Percentiles rank a stretch among this genome's conserved stretches.
Evolutionary conservation across 805 yeast genomes (phyloP).

Genomic region (Saturnispora quitensis): DNA sequence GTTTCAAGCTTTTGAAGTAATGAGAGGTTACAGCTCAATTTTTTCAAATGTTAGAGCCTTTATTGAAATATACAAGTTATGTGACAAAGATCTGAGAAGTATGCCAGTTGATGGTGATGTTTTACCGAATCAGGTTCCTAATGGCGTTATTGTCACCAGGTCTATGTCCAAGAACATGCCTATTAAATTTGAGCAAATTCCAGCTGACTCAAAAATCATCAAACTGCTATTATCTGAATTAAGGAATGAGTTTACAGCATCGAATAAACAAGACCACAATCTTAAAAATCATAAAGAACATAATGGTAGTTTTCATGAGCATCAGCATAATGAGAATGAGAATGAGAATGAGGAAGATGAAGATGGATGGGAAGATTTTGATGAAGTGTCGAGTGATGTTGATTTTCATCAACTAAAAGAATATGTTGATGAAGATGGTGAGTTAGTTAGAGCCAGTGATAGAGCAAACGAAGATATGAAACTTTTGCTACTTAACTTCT

Average conservation of each 20-base stretch:
- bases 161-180: constrained; percentile 69
- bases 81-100: constrained; percentile 41
- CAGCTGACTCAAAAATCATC: constrained; percentile 64
- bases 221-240: constrained; percentile 65
- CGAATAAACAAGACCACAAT: constrained; percentile 34
- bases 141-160: constrained; percentile 69
- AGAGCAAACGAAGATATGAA: constrained; percentile 25
- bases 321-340: constrained; percentile 32
- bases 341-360: constrained; percentile 40
- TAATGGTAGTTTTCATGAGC: constrained; percentile 9
- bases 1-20: constrained; percentile 72
- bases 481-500: constrained; percentile 39
- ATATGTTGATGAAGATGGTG: constrained; percentile 40
- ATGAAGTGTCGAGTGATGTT: constrained; percentile 48
- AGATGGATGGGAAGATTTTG: constrained; percentile 72
- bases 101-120: constrained; percentile 72
- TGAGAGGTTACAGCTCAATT: constrained; percentile 71
- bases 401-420: constrained; percentile 54
- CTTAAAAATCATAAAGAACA: constrained; percentile 15
- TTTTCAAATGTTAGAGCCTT: constrained; percentile 62
- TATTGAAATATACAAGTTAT: constrained; percentile 51
- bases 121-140: constrained; percentile 41
- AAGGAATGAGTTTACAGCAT: constrained; percentile 43
- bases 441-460: constrained; percentile 13
- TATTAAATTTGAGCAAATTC: constrained; percentile 50